A percentile compares a stretch with the other conserved stretches of the same genome.
Conservation (phyloP, 805 yeast genomes). For the Hyphopichia homilentoma region DNA sequence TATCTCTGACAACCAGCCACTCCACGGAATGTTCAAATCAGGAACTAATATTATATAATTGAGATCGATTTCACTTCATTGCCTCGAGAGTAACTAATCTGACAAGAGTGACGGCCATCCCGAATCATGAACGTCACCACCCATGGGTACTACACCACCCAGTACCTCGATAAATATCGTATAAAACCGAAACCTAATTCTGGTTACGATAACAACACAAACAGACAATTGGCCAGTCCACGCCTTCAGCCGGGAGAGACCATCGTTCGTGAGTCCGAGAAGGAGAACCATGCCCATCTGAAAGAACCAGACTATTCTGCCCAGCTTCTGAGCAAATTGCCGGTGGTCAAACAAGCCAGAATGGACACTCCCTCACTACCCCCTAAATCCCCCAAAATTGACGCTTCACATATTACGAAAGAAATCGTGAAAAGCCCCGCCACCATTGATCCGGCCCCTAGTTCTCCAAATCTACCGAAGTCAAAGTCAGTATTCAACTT, state of each 20-base stretch:
- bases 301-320: too few species aligned
- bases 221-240: not conserved
- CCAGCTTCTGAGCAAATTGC: too few species aligned
- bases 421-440: too few species aligned
- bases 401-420: too few species aligned
- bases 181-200: conserved; percentile 3
- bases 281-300: too few species aligned
- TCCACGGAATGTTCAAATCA: not conserved
- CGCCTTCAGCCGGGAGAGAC: not conserved
- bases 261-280: too few species aligned
- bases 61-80: not conserved
- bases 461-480: not conserved
- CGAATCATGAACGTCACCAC: conserved; percentile 35
- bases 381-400: too few species aligned
- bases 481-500: not conserved
- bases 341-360: too few species aligned
- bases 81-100: not conserved
- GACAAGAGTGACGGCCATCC: not conserved
- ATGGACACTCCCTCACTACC: too few species aligned
- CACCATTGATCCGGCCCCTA: not conserved
- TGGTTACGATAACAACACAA: conserved; percentile 3
- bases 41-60: conserved; percentile 1
- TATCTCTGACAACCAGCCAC: conserved; percentile 2
- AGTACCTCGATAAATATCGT: conserved; percentile 25
- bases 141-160: conserved; percentile 38